Conservation (phyloP, 805 yeast species). For the Phaffomyces thermotolerans region DNA sequence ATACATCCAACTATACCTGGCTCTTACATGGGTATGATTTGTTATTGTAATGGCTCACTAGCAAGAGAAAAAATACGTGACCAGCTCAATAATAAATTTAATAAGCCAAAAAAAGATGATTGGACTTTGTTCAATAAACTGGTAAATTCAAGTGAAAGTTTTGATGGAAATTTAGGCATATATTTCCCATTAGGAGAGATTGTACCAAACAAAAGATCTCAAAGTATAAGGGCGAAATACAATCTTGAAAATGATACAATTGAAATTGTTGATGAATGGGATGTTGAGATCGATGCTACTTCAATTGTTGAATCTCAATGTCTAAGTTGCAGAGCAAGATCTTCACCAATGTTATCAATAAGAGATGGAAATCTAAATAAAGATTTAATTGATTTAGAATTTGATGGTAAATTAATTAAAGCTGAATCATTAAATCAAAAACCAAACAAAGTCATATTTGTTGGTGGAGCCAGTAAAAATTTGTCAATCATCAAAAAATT, state of each 20-base stretch:
- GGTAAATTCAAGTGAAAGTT: constrained; percentile 29
- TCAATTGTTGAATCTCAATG: constrained; percentile 86
- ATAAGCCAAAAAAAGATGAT: constrained; percentile 24
- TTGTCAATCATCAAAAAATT: constrained; percentile 58
- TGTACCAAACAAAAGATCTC: constrained; percentile 72
- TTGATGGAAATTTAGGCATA: constrained; percentile 53
- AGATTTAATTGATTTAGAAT: constrained; percentile 15
- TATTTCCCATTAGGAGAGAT: constrained; percentile 90
- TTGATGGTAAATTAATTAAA: constrained; percentile 27
- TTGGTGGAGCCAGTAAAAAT: constrained; percentile 84
- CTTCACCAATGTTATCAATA: constrained; percentile 64
- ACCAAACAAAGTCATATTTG: constrained; percentile 71
- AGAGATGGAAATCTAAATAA: constrained; percentile 1
- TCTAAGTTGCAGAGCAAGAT: constrained; percentile 70
- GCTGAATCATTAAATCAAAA: constrained; percentile 25
- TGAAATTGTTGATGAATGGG: constrained; percentile 34
- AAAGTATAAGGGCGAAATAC: constrained; percentile 46
- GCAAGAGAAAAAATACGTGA: constrained; percentile 78
- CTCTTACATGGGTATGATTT: constrained; percentile 90
- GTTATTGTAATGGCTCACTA: constrained; percentile 85
- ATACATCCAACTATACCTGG: constrained; percentile 74
- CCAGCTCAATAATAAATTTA: constrained; percentile 42
- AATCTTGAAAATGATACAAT: constrained; percentile 24
- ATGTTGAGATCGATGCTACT: constrained; percentile 56
- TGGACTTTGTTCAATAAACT: constrained; percentile 61